Evolutionary conservation across 2,329 filamentous ascomycete genomes (phyloP).

Genomic region (Sclerotinia glacialis): DNA sequence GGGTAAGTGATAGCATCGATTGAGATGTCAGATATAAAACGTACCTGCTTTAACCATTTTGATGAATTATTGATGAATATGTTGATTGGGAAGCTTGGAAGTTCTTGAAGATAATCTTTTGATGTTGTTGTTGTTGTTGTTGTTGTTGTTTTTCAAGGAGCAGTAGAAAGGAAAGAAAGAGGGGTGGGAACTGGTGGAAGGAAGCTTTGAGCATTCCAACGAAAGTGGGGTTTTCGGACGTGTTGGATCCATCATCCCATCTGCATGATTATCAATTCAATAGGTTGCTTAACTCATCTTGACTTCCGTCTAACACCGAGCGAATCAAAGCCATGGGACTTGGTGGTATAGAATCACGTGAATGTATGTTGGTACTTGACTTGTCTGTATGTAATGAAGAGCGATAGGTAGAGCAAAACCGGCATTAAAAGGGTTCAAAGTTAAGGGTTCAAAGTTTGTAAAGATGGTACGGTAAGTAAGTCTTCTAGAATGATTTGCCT

Average conservation of each 20-base stretch:
- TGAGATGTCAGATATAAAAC: constrained; percentile 41
- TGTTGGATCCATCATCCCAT: neutral
- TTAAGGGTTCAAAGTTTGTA: too few relatives aligned
- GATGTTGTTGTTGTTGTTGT: constrained; percentile 13
- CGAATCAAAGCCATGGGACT: neutral
- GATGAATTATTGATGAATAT: constrained; percentile 47
- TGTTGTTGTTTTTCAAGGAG: constrained; percentile 16
- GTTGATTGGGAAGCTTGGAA: constrained; percentile 11
- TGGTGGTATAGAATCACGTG: neutral
- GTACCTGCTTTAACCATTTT: constrained; percentile 99
- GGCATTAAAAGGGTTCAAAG: too few relatives aligned
- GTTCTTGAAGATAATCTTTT: neutral
- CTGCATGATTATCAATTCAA: constrained; percentile 16
- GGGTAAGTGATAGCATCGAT: constrained; percentile 17
- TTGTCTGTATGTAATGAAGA: too few relatives aligned
- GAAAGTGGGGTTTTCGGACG: constrained; percentile 16
- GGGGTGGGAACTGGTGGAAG: neutral
- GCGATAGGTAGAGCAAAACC: too few relatives aligned
- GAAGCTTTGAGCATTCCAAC: constrained; percentile 11
- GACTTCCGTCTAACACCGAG: neutral
- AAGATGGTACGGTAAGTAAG: too few relatives aligned
- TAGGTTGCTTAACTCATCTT: too few relatives aligned
- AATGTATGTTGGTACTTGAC: too few relatives aligned
- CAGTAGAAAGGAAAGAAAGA: constrained; percentile 18
- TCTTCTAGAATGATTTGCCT: too few relatives aligned